Evolutionary conservation across 106 monocot species (phyloP), one percentile per base, ranked within the genome.

Genomic region (Dendrobium nobile): DNA sequence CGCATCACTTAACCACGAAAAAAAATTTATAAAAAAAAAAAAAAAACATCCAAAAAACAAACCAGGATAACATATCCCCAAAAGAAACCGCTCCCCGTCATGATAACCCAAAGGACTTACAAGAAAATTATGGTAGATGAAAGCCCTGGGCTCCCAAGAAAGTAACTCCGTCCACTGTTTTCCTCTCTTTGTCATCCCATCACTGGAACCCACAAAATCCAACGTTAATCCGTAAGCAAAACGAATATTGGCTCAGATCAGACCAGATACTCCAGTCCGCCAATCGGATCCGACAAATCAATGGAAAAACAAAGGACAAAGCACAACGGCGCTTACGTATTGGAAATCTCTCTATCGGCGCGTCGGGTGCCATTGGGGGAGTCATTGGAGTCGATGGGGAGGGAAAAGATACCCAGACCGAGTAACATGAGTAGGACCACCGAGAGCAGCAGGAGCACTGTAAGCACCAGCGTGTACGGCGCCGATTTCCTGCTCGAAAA

Each of bases 121-220:
- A 85, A 94, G 74, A 59, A 94, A 92, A 81, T 91, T 90, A 43
- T 91, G 94, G 78, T 94, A 94, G 75, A 94, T 54, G 72, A 91
- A 94, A 2, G 94, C 91, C 80, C 94, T 86, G 13, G 94, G 94
- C 77, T 94, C 91, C 94, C 94, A 94, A 22, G 94, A 94, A 56
- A 94, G 79, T 58, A 94, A 56, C 88, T 94, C 94, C 80, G 87
- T 94, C 94, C 94, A 94, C 82, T 86, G 91, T 79, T 91, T 80
- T 77, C 84, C 82, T 77, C 87, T 85, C 85, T 72, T 56, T 22
- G 84, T 85, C 74, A 80, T 51, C 56, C 83, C 89, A 77, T 86
- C 84, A 74, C 85, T 86, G 73, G 79, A 84, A 65, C 22, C 59
- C 51, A 43, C 73, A 16, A 80, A 77, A 72, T 70, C 10, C 37